Evolutionary conservation across 2,329 filamentous ascomycete genomes (phyloP), one percentile per base, ranked within the genome.

Genomic region (Stagonosporopsis chrysanthemi): DNA sequence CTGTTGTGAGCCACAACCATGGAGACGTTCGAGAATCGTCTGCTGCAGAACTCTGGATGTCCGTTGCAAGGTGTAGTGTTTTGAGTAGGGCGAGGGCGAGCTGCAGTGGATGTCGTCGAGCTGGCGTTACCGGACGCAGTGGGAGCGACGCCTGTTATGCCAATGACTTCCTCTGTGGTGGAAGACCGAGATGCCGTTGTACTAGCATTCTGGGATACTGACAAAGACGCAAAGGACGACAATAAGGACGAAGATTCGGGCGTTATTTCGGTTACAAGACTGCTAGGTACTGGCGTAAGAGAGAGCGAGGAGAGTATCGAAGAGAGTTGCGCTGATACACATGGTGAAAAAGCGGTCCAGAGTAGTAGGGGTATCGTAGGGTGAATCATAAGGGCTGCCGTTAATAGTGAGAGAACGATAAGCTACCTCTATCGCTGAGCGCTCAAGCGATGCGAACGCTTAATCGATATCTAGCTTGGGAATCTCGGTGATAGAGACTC

Each of bases 1-100:
- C 69, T 75, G 50, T 77, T 77, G 58, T 77, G 74, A 6, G 74
- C 72, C 2, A 73, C 67, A 4, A 76, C 72, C 63, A 74, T 67
- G 2, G 74, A 68, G 7, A 76, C 59, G 44, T 76, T 75, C 24
- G 70, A 72, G 52, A 75, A 70, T n/a, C 61, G 68, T 11, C 73
- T 62, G 19, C 59, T 49, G 58, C 74, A 77, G 35, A 74, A 70
- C 29, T 77, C 74, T n/a, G 61, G 51, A 48, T 75, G 56, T n/a
- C 68, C 69, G 51, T 77, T 77, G 61, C 74, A 77, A 19, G 68
- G 64, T 41, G 66, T 71, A 2, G 63, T 70, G 33, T 75, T 75
- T 11, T 65, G 60, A 6, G 61, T 52, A 12, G 64, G 60, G 17
- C 50, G 63, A 33, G 65, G 47, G 12, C 29, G 54, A 43, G 45